Percentiles rank a stretch among this genome's conserved stretches.
These are phyloP conservation scores for Secale cereale DNA, from an alignment of 176 grass and related monocot genomes.

Conservation along the genomic window DNA sequence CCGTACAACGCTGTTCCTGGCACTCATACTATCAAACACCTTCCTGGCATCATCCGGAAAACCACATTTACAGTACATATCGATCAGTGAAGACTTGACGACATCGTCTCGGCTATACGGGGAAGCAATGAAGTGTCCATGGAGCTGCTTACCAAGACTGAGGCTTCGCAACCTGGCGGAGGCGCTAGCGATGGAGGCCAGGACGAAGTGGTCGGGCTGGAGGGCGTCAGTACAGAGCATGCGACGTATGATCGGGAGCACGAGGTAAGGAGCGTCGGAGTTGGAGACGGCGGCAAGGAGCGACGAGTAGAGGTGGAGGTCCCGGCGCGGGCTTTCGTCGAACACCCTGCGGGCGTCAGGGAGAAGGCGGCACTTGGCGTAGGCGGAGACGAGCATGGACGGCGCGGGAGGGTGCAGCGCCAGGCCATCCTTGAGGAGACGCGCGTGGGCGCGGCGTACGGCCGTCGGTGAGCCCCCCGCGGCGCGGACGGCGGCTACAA, in stretches of 20 bases:
- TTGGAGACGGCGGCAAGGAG: constrained; percentile 60
- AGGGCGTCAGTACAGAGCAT: constrained; percentile 52
- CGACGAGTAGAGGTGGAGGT: constrained; percentile 64
- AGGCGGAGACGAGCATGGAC: constrained; percentile 46
- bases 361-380: constrained; percentile 50
- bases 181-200: constrained; percentile 54
- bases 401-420: constrained; percentile 5
- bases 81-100: constrained; percentile 66
- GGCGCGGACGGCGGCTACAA: constrained; percentile 30
- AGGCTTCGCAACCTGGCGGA: constrained; percentile 45
- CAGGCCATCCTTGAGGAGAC: constrained; percentile 56
- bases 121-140: constrained; percentile 42
- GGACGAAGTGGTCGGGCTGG: constrained; percentile 60
- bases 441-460: constrained; percentile 40
- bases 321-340: constrained; percentile 43
- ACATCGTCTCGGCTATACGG: constrained; percentile 50
- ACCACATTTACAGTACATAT: constrained; percentile 88
- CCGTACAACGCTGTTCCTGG: constrained; percentile 67
- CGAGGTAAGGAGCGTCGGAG: constrained; percentile 31
- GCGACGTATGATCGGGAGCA: constrained; percentile 43
- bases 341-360: constrained; percentile 45
- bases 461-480: constrained; percentile 19
- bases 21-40: constrained; percentile 60
- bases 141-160: constrained; percentile 64
- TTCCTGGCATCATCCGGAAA: constrained; percentile 50